These are phyloP conservation scores for Gracilaria domingensis DNA, from an alignment of 23 red algal genomes.

Conservation along the genomic window DNA sequence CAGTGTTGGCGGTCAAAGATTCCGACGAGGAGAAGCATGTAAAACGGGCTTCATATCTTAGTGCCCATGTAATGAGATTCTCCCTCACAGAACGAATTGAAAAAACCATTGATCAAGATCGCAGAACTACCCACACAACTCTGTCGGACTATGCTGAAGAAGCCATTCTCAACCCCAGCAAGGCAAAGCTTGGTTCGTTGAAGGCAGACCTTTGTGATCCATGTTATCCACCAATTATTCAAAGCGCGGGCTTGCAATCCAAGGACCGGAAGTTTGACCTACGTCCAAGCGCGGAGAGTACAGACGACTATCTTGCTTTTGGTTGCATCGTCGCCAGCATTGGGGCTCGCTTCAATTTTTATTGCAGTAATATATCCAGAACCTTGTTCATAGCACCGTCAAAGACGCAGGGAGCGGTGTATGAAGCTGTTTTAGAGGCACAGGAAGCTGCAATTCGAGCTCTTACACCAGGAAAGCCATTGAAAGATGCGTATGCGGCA, in stretches of 20 bases:
- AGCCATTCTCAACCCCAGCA: constrained; percentile 74
- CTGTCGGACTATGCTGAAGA: constrained; percentile 84
- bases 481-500: constrained; percentile 77
- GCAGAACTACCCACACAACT: constrained; percentile 72
- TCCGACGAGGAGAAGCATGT: constrained; percentile 76
- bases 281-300: constrained; percentile 85
- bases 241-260: constrained; percentile 63
- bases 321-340: constrained; percentile 86
- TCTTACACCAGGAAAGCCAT: constrained; percentile 66
- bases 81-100: constrained; percentile 82
- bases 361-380: constrained; percentile 88
- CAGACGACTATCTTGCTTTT: constrained; percentile 65
- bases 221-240: constrained; percentile 94
- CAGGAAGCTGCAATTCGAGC: constrained; percentile 74
- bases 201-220: constrained; percentile 91
- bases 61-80: constrained; percentile 73
- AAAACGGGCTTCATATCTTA: constrained; percentile 75
- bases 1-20: constrained; percentile 81
- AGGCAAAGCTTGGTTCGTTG: constrained; percentile 54
- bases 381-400: constrained; percentile 88
- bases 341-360: constrained; percentile 87
- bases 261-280: constrained; percentile 83
- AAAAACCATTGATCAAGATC: constrained; percentile 88
- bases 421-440: constrained; percentile 73
- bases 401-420: constrained; percentile 67